Base-by-base conservation (phyloP, 768 basidiomycete genomes). In the Leccinum ochraceum region DNA sequence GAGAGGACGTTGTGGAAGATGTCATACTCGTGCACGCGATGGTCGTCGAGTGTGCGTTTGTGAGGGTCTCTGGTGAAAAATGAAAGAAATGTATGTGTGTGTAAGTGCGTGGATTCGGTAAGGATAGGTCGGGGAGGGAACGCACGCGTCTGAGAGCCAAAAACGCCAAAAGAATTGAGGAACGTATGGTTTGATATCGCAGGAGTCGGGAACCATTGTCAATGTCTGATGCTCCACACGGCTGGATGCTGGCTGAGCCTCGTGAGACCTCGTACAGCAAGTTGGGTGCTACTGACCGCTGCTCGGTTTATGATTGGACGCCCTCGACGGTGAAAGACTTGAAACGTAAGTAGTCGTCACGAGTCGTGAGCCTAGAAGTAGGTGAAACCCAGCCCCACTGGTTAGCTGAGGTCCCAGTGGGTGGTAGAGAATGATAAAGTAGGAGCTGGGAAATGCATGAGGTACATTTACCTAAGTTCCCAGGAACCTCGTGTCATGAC, bases 21-120 rank as follows among this genome's bases (percentile, higher is more conserved):
- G 61, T 85, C 78, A 62, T 84, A 85, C 3, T 79, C 66, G 63
- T 86, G 84, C 34, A 86, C 64, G 32, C 83, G 74, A 65, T 65
- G 79, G 67, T 63, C 76, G 63, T 60, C 75, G 62, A 65, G 55
- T 61, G 69, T 65, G 67, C 69, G 69, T 49, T 69, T 75, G 36
- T 57, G 67, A n/a, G 66, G 61, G 57, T 70, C 70, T n/a, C 73
- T 74, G 58, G 2, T 36, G 4, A 20, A 20, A 44, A 44, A 20
- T 20, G n/a, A 44, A 26, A 34, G 48, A 51, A 61, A 56, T n/a
- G 13, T 22, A 2, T 22, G 22, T 32, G 34, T n/a, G 32, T 14
- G 34, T 14, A 4, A 22, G 22, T 17, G n/a, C 14, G 0, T 20
- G n/a, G 4, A 20, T 34, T 22, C 3, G n/a, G 6, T 1, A 17